Conservation (phyloP, 345 rosid genomes). For the Firmiana major region DNA sequence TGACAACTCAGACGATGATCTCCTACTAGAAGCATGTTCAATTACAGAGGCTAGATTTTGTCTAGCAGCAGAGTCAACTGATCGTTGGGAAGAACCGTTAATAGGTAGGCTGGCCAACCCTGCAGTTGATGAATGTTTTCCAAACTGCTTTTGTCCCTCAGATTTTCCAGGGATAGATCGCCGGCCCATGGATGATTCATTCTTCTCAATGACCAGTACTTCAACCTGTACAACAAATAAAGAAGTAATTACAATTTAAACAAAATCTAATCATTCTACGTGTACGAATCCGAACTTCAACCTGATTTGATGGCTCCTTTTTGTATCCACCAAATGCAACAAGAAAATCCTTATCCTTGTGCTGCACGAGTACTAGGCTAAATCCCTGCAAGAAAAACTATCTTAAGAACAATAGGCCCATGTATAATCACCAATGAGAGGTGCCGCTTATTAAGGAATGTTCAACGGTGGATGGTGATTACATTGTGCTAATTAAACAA, state of each 20-base stretch:
- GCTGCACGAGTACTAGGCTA: slow-evolving; percentile 79
- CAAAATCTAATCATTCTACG: background rate
- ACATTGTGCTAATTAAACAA: background rate
- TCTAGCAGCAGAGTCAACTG: slow-evolving; percentile 51
- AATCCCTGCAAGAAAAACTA: slow-evolving; percentile 59
- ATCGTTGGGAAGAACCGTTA: slow-evolving; percentile 56
- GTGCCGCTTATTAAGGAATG: background rate
- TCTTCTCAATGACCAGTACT: slow-evolving; percentile 67
- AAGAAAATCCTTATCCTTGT: slow-evolving; percentile 87
- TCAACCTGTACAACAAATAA: slow-evolving; percentile 61
- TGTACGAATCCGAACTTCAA: slow-evolving; percentile 23
- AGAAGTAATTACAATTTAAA: background rate
- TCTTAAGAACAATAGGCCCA: background rate
- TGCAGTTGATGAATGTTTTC: slow-evolving; percentile 50
- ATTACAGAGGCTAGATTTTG: slow-evolving; percentile 74
- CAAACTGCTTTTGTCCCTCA: slow-evolving; percentile 43
- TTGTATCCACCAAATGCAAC: slow-evolving; percentile 89
- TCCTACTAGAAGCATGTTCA: slow-evolving; percentile 90
- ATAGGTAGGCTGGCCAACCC: slow-evolving; percentile 46
- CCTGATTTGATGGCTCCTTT: slow-evolving; percentile 97
- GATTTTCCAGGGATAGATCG: slow-evolving; percentile 51
- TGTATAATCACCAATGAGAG: background rate
- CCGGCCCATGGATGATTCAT: slow-evolving; percentile 47
- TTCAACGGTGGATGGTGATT: background rate
- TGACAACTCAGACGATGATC: slow-evolving; percentile 75